Evolutionary conservation across 164 flowering plant genomes (phyloP).

Genomic region (Annona squamosa): DNA sequence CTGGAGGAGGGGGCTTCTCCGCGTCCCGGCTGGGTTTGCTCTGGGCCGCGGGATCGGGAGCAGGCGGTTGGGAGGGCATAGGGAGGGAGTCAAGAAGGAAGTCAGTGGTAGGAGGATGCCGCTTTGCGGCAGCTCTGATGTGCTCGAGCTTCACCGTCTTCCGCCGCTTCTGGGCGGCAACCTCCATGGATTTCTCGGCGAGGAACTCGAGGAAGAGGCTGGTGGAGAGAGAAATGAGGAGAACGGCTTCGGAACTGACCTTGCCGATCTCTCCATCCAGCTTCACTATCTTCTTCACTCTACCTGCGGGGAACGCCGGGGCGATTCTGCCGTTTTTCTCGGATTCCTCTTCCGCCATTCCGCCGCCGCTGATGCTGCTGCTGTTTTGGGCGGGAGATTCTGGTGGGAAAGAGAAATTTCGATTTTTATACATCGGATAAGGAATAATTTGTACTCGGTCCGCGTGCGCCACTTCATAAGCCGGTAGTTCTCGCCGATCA

Average conservation of each 20-base stretch:
- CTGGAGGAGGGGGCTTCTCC: constrained; percentile 37
- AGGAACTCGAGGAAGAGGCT: constrained; percentile 71
- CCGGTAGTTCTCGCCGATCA: neutral
- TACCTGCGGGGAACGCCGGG: constrained; percentile 43
- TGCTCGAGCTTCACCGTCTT: constrained; percentile 62
- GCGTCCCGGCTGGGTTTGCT: constrained; percentile 12
- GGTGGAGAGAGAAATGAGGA: constrained; percentile 50
- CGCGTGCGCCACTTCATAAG: neutral
- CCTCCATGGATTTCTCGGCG: constrained; percentile 52
- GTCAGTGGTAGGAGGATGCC: constrained; percentile 68
- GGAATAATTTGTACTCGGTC: neutral
- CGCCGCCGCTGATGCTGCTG: constrained; percentile 21
- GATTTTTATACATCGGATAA: neutral
- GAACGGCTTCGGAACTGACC: constrained; percentile 70
- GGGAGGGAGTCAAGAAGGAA: constrained; percentile 89
- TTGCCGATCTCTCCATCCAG: constrained; percentile 67
- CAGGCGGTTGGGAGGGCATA: constrained; percentile 26
- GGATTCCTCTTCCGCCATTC: constrained; percentile 14
- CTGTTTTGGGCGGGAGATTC: neutral
- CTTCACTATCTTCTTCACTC: constrained; percentile 71
- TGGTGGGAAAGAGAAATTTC: neutral
- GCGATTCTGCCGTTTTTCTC: neutral
- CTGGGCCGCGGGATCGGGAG: constrained; percentile 16
- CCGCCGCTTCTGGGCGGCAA: constrained; percentile 61
- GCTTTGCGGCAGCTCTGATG: constrained; percentile 48